Conservation (phyloP, 164 flowering plant genomes). For the Sextonia rubra region DNA sequence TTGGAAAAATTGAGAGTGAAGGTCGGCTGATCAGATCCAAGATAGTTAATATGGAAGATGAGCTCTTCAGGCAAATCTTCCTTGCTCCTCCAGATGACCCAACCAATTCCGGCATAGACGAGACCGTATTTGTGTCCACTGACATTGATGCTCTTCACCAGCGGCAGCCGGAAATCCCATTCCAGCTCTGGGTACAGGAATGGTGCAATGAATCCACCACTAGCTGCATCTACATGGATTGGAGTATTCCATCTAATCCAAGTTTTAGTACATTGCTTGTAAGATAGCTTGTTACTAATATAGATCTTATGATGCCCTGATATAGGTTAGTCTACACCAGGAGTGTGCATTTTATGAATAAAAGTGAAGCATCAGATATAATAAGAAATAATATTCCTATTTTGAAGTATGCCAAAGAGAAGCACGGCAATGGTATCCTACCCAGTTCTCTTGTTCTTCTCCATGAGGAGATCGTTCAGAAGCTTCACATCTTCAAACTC, state of each 20-base stretch:
- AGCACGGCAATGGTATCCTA: not conserved
- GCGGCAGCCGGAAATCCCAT: conserved; percentile 21
- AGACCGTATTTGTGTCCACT: conserved; percentile 24
- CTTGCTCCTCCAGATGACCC: conserved; percentile 26
- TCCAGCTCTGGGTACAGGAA: conserved; percentile 21
- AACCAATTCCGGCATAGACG: conserved; percentile 23
- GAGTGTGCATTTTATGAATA: not conserved
- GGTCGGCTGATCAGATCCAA: conserved; percentile 29
- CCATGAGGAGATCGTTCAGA: conserved; percentile 11
- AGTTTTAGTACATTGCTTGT: not conserved
- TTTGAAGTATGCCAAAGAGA: too few relatives aligned
- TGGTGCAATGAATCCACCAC: conserved; percentile 27
- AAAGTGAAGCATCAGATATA: too few relatives aligned
- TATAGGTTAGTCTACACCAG: not conserved
- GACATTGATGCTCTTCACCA: conserved; percentile 25
- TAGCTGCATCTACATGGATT: conserved; percentile 28
- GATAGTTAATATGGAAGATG: conserved; percentile 28
- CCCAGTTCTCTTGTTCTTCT: conserved; percentile 19
- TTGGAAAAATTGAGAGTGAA: conserved; percentile 33
- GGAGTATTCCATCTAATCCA: conserved; percentile 21
- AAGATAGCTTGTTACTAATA: not conserved
- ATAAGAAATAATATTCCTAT: too few relatives aligned
- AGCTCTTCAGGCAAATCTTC: conserved; percentile 25
- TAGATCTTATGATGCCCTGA: too few relatives aligned
- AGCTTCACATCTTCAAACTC: conserved; percentile 20